phyloP scores from a whole-genome alignment of 306 rosid genomes.

The Psophocarpus tetragonolobus region DNA sequence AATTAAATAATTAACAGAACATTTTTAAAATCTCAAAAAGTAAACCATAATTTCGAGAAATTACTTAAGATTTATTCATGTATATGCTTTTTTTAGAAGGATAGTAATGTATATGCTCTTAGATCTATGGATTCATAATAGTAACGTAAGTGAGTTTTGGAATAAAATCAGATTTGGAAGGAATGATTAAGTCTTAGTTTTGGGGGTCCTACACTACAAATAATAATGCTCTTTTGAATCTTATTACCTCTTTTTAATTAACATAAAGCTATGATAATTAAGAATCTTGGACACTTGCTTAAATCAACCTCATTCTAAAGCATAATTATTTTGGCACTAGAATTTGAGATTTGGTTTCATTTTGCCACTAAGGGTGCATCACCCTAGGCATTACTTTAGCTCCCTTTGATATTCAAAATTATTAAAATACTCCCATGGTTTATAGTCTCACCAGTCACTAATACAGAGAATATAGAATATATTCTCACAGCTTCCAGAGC shows the following conservation, averaged over 20 bases:
- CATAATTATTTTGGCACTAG: constrained; percentile 29
- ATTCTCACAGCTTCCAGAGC: constrained; percentile 33
- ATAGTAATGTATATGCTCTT: not conserved
- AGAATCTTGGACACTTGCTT: constrained; percentile 25
- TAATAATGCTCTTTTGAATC: constrained; percentile 16
- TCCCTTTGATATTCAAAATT: not conserved
- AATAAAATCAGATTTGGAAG: constrained; percentile 14
- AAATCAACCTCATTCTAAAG: not conserved
- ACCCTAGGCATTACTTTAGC: constrained; percentile 32
- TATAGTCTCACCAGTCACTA: constrained; percentile 23
- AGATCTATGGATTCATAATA: not conserved
- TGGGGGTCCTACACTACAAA: constrained; percentile 15
- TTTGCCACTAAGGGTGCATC: constrained; percentile 2
- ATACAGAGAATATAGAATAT: constrained; percentile 12
- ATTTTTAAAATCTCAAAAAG: not conserved
- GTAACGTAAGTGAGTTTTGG: not conserved
- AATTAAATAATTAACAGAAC: not conserved
- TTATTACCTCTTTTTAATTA: constrained; percentile 5
- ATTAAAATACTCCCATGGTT: not conserved
- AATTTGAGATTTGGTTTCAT: constrained; percentile 23
- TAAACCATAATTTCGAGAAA: not conserved
- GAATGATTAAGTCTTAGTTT: constrained; percentile 19
- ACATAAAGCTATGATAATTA: not conserved
- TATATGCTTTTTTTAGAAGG: not conserved
- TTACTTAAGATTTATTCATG: not conserved